Percentiles rank a stretch among this genome's conserved stretches.
These are phyloP conservation scores for Astragalus membranaceus DNA, from an alignment of 306 rosid genomes.

Conservation along the genomic window DNA sequence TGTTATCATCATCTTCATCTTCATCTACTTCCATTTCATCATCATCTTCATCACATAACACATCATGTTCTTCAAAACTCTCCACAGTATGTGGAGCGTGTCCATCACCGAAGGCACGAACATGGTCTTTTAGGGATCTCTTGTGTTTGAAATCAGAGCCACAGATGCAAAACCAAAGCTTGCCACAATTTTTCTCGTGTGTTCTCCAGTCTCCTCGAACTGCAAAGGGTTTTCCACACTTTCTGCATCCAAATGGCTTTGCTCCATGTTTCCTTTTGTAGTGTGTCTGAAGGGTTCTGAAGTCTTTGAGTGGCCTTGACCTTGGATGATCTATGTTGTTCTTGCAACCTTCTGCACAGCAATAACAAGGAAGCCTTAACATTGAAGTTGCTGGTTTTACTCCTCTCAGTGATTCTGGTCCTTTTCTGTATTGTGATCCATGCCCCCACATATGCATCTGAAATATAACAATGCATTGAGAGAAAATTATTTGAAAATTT, in stretches of 20 bases:
- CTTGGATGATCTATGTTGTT: conserved; percentile 81
- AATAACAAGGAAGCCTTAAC: conserved; percentile 81
- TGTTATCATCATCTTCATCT: not conserved
- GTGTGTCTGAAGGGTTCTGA: conserved; percentile 86
- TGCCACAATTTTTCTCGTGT: conserved; percentile 94
- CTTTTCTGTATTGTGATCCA: conserved; percentile 86
- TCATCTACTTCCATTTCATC: conserved; percentile 22
- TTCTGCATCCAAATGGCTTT: conserved; percentile 78
- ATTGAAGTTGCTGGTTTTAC: conserved; percentile 70
- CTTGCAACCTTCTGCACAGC: conserved; percentile 91
- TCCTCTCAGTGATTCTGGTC: conserved; percentile 81
- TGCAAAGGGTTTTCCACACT: conserved; percentile 79
- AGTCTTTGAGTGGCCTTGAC: conserved; percentile 84
- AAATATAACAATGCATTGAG: not conserved
- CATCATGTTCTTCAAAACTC: conserved; percentile 29
- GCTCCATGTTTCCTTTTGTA: conserved; percentile 92
- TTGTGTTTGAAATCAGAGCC: conserved; percentile 95
- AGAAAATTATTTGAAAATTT: not conserved
- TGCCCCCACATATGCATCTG: conserved; percentile 99
- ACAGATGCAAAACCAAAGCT: conserved; percentile 92
- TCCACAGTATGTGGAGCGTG: conserved; percentile 69
- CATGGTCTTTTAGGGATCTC: conserved; percentile 88
- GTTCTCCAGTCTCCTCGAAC: conserved; percentile 96
- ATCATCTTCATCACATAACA: conserved; percentile 21
- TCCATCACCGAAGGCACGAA: conserved; percentile 74